Conservation (phyloP, 2,329 filamentous ascomycete species). For the Ascochyta koolunga region DNA sequence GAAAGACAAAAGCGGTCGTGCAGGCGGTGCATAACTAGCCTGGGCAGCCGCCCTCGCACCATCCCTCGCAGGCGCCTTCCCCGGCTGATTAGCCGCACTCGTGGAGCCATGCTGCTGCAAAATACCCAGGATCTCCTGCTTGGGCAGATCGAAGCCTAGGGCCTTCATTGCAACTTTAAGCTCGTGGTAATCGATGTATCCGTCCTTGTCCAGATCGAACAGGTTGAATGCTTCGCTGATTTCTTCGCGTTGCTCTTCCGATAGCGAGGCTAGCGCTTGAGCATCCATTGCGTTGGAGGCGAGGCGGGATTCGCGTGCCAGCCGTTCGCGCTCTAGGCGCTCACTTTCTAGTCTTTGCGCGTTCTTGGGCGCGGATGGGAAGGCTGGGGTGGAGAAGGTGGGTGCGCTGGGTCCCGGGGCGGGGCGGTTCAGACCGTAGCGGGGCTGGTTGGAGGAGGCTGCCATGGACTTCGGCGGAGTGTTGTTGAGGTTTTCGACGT, state of each 20-base stretch:
- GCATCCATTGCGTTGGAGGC: conserved; percentile 48
- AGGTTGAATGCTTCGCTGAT: conserved; percentile 96
- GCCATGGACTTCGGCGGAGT: conserved; percentile 51
- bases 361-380: conserved; percentile 52
- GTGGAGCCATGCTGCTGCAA: conserved; percentile 74
- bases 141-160: conserved; percentile 89
- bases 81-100: too few relatives aligned
- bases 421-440: conserved; percentile 57
- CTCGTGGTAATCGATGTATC: conserved; percentile 95
- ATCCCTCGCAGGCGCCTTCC: conserved; percentile 14
- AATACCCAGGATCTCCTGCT: conserved; percentile 80
- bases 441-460: conserved; percentile 60
- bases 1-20: conserved; percentile 73
- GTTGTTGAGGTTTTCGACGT: conserved; percentile 16
- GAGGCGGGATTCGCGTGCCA: conserved; percentile 43
- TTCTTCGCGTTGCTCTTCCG: conserved; percentile 89
- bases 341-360: conserved; percentile 49
- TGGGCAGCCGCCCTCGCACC: conserved; percentile 18
- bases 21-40: conserved; percentile 27
- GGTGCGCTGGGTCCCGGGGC: conserved; percentile 16
- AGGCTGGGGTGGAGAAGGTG: conserved; percentile 43
- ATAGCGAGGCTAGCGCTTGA: conserved; percentile 63
- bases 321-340: conserved; percentile 50
- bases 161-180: conserved; percentile 96
- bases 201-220: conserved; percentile 96